These are phyloP conservation scores for Komagataea norvegica DNA, from an alignment of 1,139 yeast genomes.

Conservation along the genomic window DNA sequence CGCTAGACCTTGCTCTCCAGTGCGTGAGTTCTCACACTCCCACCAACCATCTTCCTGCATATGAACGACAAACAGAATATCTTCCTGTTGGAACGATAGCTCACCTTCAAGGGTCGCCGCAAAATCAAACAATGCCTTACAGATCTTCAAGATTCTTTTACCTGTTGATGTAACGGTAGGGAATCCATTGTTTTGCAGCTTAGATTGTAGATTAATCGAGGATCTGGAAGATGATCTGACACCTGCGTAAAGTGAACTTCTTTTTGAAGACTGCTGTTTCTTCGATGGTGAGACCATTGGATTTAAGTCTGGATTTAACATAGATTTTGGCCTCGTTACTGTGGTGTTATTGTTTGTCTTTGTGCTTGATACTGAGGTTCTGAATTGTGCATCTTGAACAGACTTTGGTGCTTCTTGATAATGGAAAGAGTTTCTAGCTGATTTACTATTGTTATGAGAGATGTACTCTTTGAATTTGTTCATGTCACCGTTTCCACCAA, in stretches of 20 bases:
- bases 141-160: slow-evolving; percentile 52
- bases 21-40: slow-evolving; percentile 67
- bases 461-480: slow-evolving; percentile 21
- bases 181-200: slow-evolving; percentile 27
- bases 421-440: neutral
- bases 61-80: slow-evolving; percentile 62
- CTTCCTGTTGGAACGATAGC: slow-evolving; percentile 66
- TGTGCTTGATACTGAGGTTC: slow-evolving; percentile 29
- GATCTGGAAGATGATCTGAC: slow-evolving; percentile 24
- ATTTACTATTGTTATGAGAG: slow-evolving; percentile 1
- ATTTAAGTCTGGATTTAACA: slow-evolving; percentile 27
- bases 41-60: slow-evolving; percentile 91
- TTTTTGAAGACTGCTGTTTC: slow-evolving; percentile 26
- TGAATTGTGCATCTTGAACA: slow-evolving; percentile 19
- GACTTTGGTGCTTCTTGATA: neutral
- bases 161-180: slow-evolving; percentile 41
- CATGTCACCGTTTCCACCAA: slow-evolving; percentile 60
- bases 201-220: slow-evolving; percentile 26
- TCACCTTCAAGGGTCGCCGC: slow-evolving; percentile 79
- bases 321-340: slow-evolving; percentile 39
- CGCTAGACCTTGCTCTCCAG: slow-evolving; percentile 65
- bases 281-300: slow-evolving; percentile 18
- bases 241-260: slow-evolving; percentile 26
- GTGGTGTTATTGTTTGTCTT: slow-evolving; percentile 22
- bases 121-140: slow-evolving; percentile 67